Conservation (phyloP, 2,329 filamentous ascomycete genomes). For the Alternaria triticina region DNA sequence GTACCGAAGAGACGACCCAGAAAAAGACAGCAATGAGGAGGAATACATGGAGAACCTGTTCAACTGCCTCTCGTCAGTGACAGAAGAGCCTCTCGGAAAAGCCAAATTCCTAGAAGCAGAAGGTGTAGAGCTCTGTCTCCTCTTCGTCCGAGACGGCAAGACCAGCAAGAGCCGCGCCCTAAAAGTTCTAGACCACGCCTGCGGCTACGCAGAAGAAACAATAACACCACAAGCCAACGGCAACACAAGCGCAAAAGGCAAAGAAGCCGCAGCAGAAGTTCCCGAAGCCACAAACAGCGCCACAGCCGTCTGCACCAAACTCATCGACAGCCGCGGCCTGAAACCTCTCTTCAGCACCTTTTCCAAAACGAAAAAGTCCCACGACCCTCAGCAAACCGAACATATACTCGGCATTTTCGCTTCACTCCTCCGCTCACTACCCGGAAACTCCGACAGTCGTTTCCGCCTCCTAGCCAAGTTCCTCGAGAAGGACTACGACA, state of each 20-base stretch:
- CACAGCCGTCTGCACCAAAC: slow-evolving; percentile 70
- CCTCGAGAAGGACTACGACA: slow-evolving; percentile 91
- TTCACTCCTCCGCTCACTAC: slow-evolving; percentile 78
- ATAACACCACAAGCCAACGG: slow-evolving; percentile 22
- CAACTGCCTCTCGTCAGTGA: slow-evolving; percentile 80
- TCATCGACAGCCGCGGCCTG: slow-evolving; percentile 84
- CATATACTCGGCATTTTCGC: slow-evolving; percentile 87
- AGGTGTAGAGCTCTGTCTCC: slow-evolving; percentile 86
- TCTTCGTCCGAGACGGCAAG: slow-evolving; percentile 91
- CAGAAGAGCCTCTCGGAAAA: slow-evolving; percentile 78
- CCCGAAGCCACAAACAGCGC: slow-evolving; percentile 45
- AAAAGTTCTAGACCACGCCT: slow-evolving; percentile 82
- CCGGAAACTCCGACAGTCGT: slow-evolving; percentile 75
- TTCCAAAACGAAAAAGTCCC: slow-evolving; percentile 64
- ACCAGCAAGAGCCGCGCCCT: slow-evolving; percentile 79
- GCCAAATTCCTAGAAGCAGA: slow-evolving; percentile 84
- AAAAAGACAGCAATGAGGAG: slow-evolving; percentile 85
- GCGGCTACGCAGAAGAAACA: slow-evolving; percentile 58
- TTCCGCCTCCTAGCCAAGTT: slow-evolving; percentile 93
- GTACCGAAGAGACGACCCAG: slow-evolving; percentile 86
- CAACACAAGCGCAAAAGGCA: slow-evolving; percentile 19
- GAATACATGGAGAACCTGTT: slow-evolving; percentile 96
- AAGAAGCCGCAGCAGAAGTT: slow-evolving; percentile 11
- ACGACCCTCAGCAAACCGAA: slow-evolving; percentile 71
- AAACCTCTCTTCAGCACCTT: slow-evolving; percentile 87